Base-by-base conservation (phyloP, 164 flowering plant genomes). In the Piper betle region DNA sequence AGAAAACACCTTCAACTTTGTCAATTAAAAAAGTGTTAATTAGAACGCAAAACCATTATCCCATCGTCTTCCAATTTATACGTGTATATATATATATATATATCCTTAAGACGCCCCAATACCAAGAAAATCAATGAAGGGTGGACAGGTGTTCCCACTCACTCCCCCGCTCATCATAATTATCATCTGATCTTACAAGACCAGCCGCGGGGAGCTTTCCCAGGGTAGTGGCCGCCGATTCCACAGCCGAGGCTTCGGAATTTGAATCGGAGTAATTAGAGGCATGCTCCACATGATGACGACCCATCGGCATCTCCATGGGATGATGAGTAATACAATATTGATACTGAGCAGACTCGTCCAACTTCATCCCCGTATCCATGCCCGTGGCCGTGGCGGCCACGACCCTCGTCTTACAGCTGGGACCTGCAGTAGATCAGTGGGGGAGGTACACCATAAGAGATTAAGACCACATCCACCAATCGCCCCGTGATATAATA, bases 111-210 rank as follows among this genome's bases (percentile, higher is more conserved):
- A 59, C 41, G 75, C 73, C 64, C 87, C 87, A 9, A 83, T 81
- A 40, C 87, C 87, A 69, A 83, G 83, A 59, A 83, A 83, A 74
- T 83, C 87, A 64, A 83, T 77, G 76, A 77, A 83, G 33, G 71
- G 71, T 69, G 67, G 33, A 55, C 52, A 57, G 58, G 54, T 72
- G 39, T 67, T 64, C 65, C 59, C 63, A 43, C 2, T 43, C 8
- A 53, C 59, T 65, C 42, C 59, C 59, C 39, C 69, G 63, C n/a
- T n/a, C n/a, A n/a, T n/a, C n/a, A n/a, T n/a, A n/a, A n/a, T n/a
- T n/a, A n/a, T n/a, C n/a, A n/a, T n/a, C n/a, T n/a, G n/a, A n/a
- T n/a, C n/a, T n/a, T n/a, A n/a, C n/a, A n/a, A n/a, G n/a, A n/a
- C n/a, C n/a, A n/a, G n/a, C n/a, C n/a, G 37, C 19, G 39, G 52